A percentile compares a stretch with the other conserved stretches of the same genome.
Evolutionary conservation across 2,329 filamentous ascomycete species (phyloP).

Genomic region (Zopfia rhizophila): DNA sequence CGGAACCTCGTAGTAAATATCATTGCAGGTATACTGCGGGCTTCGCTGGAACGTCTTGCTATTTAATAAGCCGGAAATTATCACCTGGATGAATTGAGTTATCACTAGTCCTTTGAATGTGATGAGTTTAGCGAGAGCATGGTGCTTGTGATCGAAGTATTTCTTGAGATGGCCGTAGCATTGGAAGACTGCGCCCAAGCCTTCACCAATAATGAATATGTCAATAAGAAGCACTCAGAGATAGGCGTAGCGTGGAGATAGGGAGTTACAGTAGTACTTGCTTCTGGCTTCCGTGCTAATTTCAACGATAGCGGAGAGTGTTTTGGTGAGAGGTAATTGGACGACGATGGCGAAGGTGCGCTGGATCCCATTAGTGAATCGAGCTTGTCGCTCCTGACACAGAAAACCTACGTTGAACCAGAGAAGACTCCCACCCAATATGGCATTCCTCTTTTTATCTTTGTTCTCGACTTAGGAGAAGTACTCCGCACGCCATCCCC

Average conservation of each 20-base stretch:
- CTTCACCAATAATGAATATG: slow-evolving; percentile 27
- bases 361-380: no score
- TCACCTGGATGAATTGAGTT: slow-evolving; percentile 33
- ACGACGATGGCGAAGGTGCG: slow-evolving; percentile 39
- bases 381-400: no score
- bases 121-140: slow-evolving; percentile 33
- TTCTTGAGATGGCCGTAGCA: slow-evolving; percentile 33
- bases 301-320: slow-evolving; percentile 29
- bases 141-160: slow-evolving; percentile 12
- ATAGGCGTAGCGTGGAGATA: slow-evolving; percentile 28
- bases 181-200: slow-evolving; percentile 32
- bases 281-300: slow-evolving; percentile 31
- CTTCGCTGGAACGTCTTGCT: slow-evolving; percentile 31
- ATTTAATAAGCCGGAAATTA: slow-evolving; percentile 35
- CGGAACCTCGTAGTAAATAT: slow-evolving; percentile 37
- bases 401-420: slow-evolving; percentile 12
- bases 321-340: slow-evolving; percentile 36
- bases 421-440: slow-evolving; percentile 4
- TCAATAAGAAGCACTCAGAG: slow-evolving; percentile 33
- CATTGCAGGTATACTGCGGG: slow-evolving; percentile 28
- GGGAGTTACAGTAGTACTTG: slow-evolving; percentile 32
- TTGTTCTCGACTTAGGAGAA: slow-evolving; percentile 7
- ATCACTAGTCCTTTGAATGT: slow-evolving; percentile 42
- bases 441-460: slow-evolving; percentile 13
- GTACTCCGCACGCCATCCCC: background rate